Base-by-base conservation (phyloP, 345 rosid species). In the Salix dunnii region DNA sequence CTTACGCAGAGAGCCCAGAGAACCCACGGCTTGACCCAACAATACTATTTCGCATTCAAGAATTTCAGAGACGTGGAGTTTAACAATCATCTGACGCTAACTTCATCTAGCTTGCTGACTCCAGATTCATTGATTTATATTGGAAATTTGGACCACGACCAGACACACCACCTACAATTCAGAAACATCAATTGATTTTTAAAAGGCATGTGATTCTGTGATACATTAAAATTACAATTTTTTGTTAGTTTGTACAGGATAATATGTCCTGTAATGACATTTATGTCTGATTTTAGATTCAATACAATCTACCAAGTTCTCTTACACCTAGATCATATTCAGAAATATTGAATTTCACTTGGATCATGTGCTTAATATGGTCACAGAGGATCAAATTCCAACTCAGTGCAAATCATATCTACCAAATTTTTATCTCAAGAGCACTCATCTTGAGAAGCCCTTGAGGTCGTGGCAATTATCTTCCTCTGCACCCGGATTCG, bases 1-100 rank as follows among this genome's bases (percentile, higher is more conserved):
- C 92, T 71, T 94, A 92, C n/a, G 82, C 92, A 8, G 97, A 92
- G 85, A 88, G 89, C 78, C 90, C 92, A 35, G 82, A 84, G 36
- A 85, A 69, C 74, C 69, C 55, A 40, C 78, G 83, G 18, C 87
- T 90, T 27, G 92, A 90, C 43, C 33, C 76, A 3, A 87, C 93
- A 0, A 89, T 94, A 82, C 90, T 92, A 12, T 53, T 14, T 76
- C 90, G 97, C 25, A 78, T 94, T 27, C 82, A 89, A 68, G 88
- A 90, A 74, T 85, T 94, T 71, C 88, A 80, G 74, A 90, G 89
- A 77, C 67, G 84, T 36, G 88, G 80, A 70, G 84, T 72, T 73
- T 84, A 49, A 46, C 46, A 72, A 51, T 68, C 42, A 13, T 20
- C 61, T 20, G 55, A 51, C 66, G 67, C 67, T 27, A 53, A 13